A percentile compares a stretch with the other conserved stretches of the same genome.
Evolutionary conservation across 371 early-diverging fungal species (phyloP).

Genomic region (Nematocida ausubeli): DNA sequence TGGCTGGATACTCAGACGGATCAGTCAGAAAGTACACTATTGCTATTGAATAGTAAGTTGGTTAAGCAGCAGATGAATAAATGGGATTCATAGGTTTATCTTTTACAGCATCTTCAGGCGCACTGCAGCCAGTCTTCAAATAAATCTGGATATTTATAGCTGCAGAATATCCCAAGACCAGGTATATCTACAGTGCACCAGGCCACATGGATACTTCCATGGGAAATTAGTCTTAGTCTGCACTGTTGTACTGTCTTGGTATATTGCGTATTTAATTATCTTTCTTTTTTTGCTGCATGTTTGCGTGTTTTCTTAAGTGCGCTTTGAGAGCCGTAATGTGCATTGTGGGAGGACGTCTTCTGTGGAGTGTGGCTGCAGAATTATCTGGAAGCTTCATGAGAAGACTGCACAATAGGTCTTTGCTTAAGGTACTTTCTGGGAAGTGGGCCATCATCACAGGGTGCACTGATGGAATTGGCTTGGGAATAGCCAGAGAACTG

Average conservation of each 20-base stretch:
- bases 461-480: conserved; percentile 91
- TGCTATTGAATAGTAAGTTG: conserved; percentile 11
- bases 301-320: conserved; percentile 1
- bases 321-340: background rate
- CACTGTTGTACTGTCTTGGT: no score
- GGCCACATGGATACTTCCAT: no score
- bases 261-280: background rate
- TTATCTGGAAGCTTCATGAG: background rate
- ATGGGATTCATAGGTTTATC: background rate
- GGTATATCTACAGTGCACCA: no score
- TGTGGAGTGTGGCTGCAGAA: background rate
- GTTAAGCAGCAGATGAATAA: conserved; percentile 20
- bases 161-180: no score
- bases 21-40: conserved; percentile 71
- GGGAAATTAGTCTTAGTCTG: no score
- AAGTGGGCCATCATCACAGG: conserved; percentile 76
- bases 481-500: conserved; percentile 81
- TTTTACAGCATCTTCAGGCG: background rate
- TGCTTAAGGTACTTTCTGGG: conserved; percentile 28
- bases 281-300: conserved; percentile 11
- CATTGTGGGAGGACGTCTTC: background rate
- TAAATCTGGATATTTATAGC: no score
- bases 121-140: no score
- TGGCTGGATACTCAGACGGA: conserved; percentile 92
- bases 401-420: background rate